These are phyloP conservation scores for Nannochloropsis salina DNA, from an alignment of 108 stramenopile species.

Conservation along the genomic window DNA sequence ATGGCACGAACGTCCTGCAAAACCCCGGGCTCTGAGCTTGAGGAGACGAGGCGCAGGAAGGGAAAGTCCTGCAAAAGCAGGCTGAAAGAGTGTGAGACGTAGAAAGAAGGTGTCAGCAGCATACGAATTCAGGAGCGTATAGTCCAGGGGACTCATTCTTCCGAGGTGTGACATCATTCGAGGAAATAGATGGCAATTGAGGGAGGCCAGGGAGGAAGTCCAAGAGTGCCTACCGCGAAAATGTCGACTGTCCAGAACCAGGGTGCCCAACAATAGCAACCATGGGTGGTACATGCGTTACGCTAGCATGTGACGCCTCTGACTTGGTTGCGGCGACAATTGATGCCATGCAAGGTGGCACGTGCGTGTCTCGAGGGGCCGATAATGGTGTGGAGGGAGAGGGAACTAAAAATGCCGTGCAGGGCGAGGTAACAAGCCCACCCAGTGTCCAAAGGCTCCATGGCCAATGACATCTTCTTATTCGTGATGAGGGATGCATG, in stretches of 20 bases:
- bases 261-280: not conserved
- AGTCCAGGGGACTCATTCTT: too few relatives aligned
- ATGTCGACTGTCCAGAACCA: conserved; percentile 3
- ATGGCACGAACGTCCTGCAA: not conserved
- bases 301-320: not conserved
- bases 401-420: too few relatives aligned
- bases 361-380: too few relatives aligned
- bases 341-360: too few relatives aligned
- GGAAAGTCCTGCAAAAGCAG: not conserved
- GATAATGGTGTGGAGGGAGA: too few relatives aligned
- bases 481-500: too few relatives aligned
- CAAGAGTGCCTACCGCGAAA: not conserved
- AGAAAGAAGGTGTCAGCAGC: not conserved
- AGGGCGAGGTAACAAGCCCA: too few relatives aligned
- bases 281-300: not conserved
- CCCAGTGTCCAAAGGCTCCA: too few relatives aligned
- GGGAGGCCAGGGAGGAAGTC: not conserved
- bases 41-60: not conserved
- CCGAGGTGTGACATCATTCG: too few relatives aligned
- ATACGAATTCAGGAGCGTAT: not conserved
- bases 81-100: not conserved
- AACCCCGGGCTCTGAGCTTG: not conserved
- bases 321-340: too few relatives aligned
- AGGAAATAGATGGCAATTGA: not conserved
- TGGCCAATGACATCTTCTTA: too few relatives aligned